These are phyloP conservation scores for Fusarium setosum DNA, from an alignment of 2,329 filamentous ascomycete species.

Conservation along the genomic window DNA sequence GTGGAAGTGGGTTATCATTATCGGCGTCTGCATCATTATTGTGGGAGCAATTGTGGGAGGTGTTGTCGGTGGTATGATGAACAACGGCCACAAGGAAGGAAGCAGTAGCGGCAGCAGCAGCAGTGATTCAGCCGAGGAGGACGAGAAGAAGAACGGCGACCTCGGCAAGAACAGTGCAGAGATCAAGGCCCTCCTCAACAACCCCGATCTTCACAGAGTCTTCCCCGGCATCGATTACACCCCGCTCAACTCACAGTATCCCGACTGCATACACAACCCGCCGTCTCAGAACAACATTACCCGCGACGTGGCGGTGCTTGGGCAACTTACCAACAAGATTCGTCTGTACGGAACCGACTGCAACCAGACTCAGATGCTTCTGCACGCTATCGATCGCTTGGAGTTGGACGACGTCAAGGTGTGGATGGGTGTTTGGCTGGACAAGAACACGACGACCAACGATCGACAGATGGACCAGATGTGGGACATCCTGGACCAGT, in stretches of 20 bases:
- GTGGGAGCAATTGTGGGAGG: slow-evolving; percentile 79
- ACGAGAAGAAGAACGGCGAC: slow-evolving; percentile 73
- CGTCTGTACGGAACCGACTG: slow-evolving; percentile 96
- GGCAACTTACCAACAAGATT: slow-evolving; percentile 88
- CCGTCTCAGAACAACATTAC: slow-evolving; percentile 96
- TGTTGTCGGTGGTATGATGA: slow-evolving; percentile 77
- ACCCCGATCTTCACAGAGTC: slow-evolving; percentile 86
- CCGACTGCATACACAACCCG: slow-evolving; percentile 79
- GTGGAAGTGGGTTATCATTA: slow-evolving; percentile 76
- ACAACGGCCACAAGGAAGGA: slow-evolving; percentile 47
- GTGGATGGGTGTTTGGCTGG: slow-evolving; percentile 96
- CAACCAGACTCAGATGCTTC: slow-evolving; percentile 95
- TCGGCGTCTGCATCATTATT: slow-evolving; percentile 72
- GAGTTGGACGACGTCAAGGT: slow-evolving; percentile 82
- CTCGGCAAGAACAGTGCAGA: slow-evolving; percentile 79
- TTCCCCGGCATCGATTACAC: slow-evolving; percentile 98
- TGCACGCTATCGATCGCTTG: slow-evolving; percentile 83
- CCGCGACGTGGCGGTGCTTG: slow-evolving; percentile 88
- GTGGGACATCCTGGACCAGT: slow-evolving; percentile 82
- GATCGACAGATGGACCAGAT: slow-evolving; percentile 84
- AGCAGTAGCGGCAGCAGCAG: slow-evolving; percentile 31
- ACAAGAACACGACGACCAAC: slow-evolving; percentile 85
- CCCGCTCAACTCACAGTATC: slow-evolving; percentile 90
- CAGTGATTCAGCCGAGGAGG: slow-evolving; percentile 67
- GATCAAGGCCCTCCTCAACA: slow-evolving; percentile 85